Conservation (phyloP, 345 rosid genomes). For the Gossypium arboreum region DNA sequence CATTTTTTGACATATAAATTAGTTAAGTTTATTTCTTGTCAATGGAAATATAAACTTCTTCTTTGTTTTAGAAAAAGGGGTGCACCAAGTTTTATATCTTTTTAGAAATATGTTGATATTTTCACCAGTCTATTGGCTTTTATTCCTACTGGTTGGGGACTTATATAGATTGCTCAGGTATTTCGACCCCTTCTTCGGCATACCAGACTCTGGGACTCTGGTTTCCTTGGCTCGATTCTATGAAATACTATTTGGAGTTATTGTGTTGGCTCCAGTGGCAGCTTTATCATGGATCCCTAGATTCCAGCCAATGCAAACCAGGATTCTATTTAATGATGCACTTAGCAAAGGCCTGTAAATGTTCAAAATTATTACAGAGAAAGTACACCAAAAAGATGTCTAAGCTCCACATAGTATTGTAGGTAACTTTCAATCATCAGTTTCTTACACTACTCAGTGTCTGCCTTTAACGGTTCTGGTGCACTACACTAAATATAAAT, state of each 20-base stretch:
- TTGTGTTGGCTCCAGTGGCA: constrained; percentile 78
- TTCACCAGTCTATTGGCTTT: constrained; percentile 67
- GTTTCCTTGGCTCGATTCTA: constrained; percentile 71
- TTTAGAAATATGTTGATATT: constrained; percentile 12
- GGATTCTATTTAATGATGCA: constrained; percentile 80
- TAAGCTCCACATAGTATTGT: background rate
- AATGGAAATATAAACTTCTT: no score
- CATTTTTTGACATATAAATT: no score
- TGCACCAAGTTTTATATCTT: no score
- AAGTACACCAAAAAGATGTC: background rate
- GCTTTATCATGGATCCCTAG: constrained; percentile 87
- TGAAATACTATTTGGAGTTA: constrained; percentile 66
- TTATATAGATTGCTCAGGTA: constrained; percentile 63
- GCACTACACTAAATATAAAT: no score
- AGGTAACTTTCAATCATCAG: background rate
- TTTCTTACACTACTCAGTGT: no score
- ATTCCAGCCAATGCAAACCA: constrained; percentile 81
- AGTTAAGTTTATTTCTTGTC: no score
- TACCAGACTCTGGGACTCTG: constrained; percentile 60
- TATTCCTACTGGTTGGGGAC: constrained; percentile 92
- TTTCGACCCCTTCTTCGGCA: constrained; percentile 40
- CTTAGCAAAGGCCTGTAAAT: constrained; percentile 35
- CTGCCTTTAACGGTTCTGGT: no score
- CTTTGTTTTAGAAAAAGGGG: no score
- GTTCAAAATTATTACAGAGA: background rate